phyloP scores from a whole-genome alignment of 345 rosid genomes.

The Pistacia integerrima region DNA sequence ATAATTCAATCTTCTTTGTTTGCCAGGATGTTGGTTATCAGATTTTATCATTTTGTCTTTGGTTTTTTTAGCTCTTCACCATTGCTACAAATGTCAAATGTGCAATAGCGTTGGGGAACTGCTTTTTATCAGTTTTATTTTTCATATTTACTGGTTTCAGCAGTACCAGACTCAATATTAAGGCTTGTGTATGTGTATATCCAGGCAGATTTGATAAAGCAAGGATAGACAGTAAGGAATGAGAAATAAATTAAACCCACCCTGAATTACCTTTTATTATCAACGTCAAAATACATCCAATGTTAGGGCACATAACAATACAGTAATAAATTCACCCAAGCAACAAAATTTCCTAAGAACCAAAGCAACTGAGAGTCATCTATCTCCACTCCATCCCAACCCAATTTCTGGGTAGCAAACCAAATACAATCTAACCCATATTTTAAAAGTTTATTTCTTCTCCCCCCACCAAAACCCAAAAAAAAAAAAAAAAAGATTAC shows the following conservation, averaged over 20 bases:
- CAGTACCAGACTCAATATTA: too few species aligned
- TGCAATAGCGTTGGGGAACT: too few species aligned
- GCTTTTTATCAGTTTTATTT: too few species aligned
- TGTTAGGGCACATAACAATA: neutral
- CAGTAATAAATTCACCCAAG: neutral
- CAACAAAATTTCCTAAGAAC: slow-evolving; percentile 2
- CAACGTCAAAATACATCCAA: neutral
- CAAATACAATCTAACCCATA: neutral
- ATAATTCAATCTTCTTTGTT: too few species aligned
- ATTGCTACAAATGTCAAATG: too few species aligned
- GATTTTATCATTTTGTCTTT: neutral
- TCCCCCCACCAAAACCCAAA: neutral
- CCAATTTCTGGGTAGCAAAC: neutral
- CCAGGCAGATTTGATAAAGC: neutral
- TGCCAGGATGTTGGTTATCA: neutral
- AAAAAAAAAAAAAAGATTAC: neutral
- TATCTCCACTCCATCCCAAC: slow-evolving; percentile 6
- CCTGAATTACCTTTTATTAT: slow-evolving; percentile 18
- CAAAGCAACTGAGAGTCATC: neutral
- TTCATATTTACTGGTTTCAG: too few species aligned
- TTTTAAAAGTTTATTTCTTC: neutral
- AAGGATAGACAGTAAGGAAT: neutral
- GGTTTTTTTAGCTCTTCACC: too few species aligned
- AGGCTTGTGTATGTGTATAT: too few species aligned
- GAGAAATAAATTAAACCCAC: slow-evolving; percentile 8